Conservation (phyloP, 306 rosid genomes). For the Potentilla sterilis region DNA sequence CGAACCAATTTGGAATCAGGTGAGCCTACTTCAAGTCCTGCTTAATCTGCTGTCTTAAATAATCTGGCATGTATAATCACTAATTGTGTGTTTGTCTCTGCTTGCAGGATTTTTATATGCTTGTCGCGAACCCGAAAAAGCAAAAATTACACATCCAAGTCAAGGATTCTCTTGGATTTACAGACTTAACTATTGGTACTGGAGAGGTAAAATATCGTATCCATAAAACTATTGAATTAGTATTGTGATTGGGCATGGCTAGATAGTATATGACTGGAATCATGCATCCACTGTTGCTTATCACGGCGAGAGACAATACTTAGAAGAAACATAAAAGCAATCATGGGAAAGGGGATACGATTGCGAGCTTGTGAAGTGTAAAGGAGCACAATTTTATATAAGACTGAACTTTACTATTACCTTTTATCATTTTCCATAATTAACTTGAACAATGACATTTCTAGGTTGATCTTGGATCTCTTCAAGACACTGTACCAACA, state of each 20-base stretch:
- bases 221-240: neutral
- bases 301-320: neutral
- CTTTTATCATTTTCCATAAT: neutral
- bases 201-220: slow-evolving; percentile 66
- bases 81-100: slow-evolving; percentile 26
- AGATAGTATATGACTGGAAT: neutral
- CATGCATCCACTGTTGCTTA: neutral
- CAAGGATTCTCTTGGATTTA: slow-evolving; percentile 85
- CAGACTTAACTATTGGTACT: slow-evolving; percentile 67
- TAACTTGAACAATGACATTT: slow-evolving; percentile 15
- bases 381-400: neutral
- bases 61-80: slow-evolving; percentile 16
- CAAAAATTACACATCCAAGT: slow-evolving; percentile 81
- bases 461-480: slow-evolving; percentile 90
- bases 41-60: slow-evolving; percentile 4
- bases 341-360: neutral
- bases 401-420: slow-evolving; percentile 8
- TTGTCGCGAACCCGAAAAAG: slow-evolving; percentile 79
- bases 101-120: slow-evolving; percentile 92
- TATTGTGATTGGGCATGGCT: neutral
- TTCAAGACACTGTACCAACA: slow-evolving; percentile 97
- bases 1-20: slow-evolving; percentile 99
- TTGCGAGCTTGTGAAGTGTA: neutral
- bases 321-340: neutral
- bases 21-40: slow-evolving; percentile 34